Percentiles rank a stretch among this genome's conserved stretches.
Evolutionary conservation across 2,329 filamentous ascomycete species (phyloP).

Genomic region (Ophiostoma sp.): DNA sequence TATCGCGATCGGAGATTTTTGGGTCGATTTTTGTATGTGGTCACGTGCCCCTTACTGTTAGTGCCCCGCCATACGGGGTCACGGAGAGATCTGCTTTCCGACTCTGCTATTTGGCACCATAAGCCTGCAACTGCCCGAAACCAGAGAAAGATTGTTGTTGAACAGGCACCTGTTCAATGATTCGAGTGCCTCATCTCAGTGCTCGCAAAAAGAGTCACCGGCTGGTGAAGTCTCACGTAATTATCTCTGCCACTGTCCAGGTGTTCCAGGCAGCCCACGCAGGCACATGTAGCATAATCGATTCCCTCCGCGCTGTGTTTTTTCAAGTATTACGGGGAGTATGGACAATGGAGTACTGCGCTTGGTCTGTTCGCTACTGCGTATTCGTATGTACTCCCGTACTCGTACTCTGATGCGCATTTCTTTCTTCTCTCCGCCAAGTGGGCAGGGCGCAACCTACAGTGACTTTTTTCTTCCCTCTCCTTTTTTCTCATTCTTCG

Average conservation of each 20-base stretch:
- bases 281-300: slow-evolving; percentile 21
- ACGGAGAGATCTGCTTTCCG: slow-evolving; percentile 21
- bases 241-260: neutral
- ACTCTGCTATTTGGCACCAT: neutral
- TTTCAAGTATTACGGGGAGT: too few species aligned
- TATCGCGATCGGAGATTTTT: slow-evolving; percentile 4
- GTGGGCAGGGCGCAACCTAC: neutral
- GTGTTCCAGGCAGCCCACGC: neutral
- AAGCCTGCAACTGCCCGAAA: neutral
- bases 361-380: neutral
- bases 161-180: neutral
- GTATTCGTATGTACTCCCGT: neutral
- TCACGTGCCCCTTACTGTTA: neutral
- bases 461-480: neutral
- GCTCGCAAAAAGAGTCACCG: neutral
- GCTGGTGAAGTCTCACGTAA: neutral
- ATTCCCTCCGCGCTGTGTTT: neutral
- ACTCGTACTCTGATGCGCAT: neutral
- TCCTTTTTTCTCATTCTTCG: neutral
- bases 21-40: neutral
- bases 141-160: neutral
- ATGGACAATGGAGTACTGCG: neutral
- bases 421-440: neutral
- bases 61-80: slow-evolving; percentile 14
- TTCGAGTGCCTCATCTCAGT: neutral